These are phyloP conservation scores for Fusarium burgessii DNA, from an alignment of 2,329 filamentous ascomycete species.

Conservation along the genomic window DNA sequence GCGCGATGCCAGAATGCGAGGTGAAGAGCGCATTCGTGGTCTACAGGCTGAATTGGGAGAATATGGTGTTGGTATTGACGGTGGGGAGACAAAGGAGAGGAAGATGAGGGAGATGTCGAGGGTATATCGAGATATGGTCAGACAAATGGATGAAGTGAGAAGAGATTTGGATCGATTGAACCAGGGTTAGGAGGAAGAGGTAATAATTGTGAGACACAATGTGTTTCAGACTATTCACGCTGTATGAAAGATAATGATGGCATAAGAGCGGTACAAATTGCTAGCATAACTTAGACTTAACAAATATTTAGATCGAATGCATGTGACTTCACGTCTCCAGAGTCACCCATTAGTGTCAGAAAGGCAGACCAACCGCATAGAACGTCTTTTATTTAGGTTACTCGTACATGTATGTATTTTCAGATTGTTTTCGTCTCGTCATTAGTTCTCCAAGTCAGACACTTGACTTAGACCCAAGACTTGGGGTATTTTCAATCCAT, in stretches of 20 bases:
- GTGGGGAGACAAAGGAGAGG: conserved; percentile 58
- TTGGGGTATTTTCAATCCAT: conserved; percentile 44
- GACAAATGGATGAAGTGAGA: conserved; percentile 62
- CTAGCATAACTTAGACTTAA: background rate
- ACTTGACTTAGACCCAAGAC: conserved; percentile 36
- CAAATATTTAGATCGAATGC: background rate
- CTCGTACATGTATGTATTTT: conserved; percentile 41
- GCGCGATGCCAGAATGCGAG: conserved; percentile 59
- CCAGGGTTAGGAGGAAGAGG: conserved; percentile 31
- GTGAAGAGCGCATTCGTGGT: conserved; percentile 58
- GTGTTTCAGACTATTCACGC: background rate
- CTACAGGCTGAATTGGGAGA: conserved; percentile 59
- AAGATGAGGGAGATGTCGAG: conserved; percentile 66
- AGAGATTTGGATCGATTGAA: conserved; percentile 58
- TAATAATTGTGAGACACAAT: background rate
- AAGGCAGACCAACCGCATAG: conserved; percentile 3
- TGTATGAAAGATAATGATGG: conserved; percentile 6
- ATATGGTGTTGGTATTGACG: conserved; percentile 60
- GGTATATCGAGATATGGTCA: conserved; percentile 63
- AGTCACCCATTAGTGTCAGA: background rate
- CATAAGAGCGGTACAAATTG: background rate
- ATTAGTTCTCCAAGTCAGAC: conserved; percentile 20
- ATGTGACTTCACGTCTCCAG: background rate
- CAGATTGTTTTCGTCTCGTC: conserved; percentile 38
- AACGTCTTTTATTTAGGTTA: conserved; percentile 36